Percentiles rank a stretch among this genome's conserved stretches.
These are phyloP conservation scores for Solanum pimpinellifolium DNA, from an alignment of 257 asterid species.

Conservation along the genomic window DNA sequence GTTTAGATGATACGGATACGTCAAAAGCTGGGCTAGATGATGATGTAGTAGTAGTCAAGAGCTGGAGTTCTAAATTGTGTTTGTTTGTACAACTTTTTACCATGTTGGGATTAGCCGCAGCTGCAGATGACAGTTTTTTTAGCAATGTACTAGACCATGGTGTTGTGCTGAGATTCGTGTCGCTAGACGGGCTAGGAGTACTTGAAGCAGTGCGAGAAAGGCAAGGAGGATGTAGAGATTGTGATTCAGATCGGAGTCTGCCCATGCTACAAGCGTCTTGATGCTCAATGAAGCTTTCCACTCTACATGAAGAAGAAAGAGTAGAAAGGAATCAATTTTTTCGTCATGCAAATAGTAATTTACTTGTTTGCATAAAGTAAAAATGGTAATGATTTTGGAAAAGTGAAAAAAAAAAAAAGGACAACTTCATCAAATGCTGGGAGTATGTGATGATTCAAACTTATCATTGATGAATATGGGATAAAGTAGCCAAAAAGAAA, in stretches of 20 bases:
- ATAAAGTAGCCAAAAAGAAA: not conserved
- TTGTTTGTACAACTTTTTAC: not conserved
- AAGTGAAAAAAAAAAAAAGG: not conserved
- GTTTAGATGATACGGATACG: constrained; percentile 1
- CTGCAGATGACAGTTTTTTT: not conserved
- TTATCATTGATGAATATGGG: constrained; percentile 7
- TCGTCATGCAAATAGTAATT: not conserved
- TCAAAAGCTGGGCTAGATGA: not conserved
- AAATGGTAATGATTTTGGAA: constrained; percentile 16
- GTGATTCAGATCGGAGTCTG: constrained; percentile 22
- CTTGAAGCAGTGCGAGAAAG: constrained; percentile 32
- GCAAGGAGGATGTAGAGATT: constrained; percentile 16
- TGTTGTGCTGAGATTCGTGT: constrained; percentile 25
- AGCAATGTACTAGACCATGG: constrained; percentile 12
- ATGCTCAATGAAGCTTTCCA: constrained; percentile 49
- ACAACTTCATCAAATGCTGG: constrained; percentile 2
- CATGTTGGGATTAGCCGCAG: not conserved
- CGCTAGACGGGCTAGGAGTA: constrained; percentile 30
- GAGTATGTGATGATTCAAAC: not conserved
- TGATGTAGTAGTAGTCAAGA: constrained; percentile 8
- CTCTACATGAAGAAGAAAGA: constrained; percentile 10
- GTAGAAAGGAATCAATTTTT: not conserved
- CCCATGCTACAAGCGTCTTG: constrained; percentile 43
- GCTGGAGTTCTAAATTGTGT: constrained; percentile 34
- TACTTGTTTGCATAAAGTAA: not conserved